Conservation (phyloP, 2,329 filamentous ascomycete species). For the Tolypocladium tropicale region DNA sequence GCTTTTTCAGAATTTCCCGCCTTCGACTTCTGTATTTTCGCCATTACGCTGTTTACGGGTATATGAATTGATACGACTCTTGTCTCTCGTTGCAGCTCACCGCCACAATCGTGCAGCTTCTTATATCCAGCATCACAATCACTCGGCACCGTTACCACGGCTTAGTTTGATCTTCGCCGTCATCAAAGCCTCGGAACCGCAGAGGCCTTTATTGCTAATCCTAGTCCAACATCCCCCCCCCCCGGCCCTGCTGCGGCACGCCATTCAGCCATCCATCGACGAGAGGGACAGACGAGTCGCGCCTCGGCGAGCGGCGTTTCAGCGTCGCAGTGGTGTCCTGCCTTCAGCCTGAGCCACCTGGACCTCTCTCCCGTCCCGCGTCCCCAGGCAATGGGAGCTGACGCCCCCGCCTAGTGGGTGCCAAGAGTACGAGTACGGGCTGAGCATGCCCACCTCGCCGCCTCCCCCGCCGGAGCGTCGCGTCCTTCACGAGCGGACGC, state of each 20-base stretch:
- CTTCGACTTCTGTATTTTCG: not conserved
- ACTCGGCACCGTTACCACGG: not conserved
- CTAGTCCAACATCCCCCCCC: not conserved
- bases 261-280: not conserved
- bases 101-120: not conserved
- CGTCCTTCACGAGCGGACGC: constrained; percentile 11
- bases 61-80: not conserved
- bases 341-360: not conserved
- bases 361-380: not conserved
- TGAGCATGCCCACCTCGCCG: constrained; percentile 23
- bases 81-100: not conserved
- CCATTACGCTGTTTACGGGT: not conserved
- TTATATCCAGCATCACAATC: not conserved
- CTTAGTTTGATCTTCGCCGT: not conserved
- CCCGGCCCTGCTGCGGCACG: not conserved
- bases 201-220: not conserved
- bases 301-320: not conserved
- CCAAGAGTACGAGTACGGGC: constrained; percentile 1
- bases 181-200: not conserved
- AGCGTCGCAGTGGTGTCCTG: not conserved
- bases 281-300: not conserved
- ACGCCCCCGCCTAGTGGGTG: not conserved
- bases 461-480: constrained; percentile 16
- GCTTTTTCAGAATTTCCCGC: not conserved
- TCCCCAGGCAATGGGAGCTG: not conserved